These are phyloP conservation scores for Talaromyces wortmannii DNA, from an alignment of 495 filamentous ascomycete species.

Conservation along the genomic window DNA sequence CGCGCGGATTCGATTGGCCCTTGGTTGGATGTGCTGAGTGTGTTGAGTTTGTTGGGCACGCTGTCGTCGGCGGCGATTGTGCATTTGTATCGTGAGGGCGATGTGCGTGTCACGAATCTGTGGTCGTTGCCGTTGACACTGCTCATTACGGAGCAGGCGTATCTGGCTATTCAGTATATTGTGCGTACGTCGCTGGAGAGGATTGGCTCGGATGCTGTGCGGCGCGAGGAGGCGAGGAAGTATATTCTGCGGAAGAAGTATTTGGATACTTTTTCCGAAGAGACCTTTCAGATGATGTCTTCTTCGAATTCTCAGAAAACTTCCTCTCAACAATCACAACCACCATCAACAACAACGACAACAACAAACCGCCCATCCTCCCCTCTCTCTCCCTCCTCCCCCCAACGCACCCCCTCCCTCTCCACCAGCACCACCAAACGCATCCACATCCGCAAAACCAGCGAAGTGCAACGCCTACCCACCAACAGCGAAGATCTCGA, in stretches of 20 bases:
- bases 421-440: neutral
- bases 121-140: conserved; percentile 75
- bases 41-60: conserved; percentile 84
- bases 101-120: conserved; percentile 52
- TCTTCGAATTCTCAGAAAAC: no score
- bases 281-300: neutral
- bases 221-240: conserved; percentile 65
- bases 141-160: conserved; percentile 76
- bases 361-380: neutral
- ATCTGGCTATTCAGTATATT: conserved; percentile 59
- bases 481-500: neutral
- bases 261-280: conserved; percentile 31
- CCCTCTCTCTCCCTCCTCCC: neutral
- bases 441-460: neutral
- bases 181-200: conserved; percentile 63
- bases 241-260: conserved; percentile 65
- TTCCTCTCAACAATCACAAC: neutral
- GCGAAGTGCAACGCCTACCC: neutral
- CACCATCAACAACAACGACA: neutral
- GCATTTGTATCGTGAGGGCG: conserved; percentile 70
- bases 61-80: conserved; percentile 78
- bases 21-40: conserved; percentile 77
- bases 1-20: conserved; percentile 90
- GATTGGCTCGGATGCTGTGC: conserved; percentile 69
- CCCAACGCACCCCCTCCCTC: neutral